Evolutionary conservation across 257 asterid genomes (phyloP), one percentile per base, ranked within the genome.

Genomic region (Solanum ossicruentum): DNA sequence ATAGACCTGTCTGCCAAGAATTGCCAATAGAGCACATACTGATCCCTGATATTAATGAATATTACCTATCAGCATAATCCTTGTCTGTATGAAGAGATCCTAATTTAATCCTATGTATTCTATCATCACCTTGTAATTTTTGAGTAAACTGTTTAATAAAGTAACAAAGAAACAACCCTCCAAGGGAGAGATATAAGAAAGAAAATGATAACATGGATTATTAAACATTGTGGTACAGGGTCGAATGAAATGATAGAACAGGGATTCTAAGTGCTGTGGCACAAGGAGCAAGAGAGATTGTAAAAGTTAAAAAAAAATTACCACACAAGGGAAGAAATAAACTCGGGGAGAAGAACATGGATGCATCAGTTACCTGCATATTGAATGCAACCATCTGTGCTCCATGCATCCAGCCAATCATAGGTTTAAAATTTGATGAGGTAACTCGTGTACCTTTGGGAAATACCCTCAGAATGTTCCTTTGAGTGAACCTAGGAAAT

Each of bases 321-420:
- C 16, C 7, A 70, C 41, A 9, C 63, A 23, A 51, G 47, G 77
- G 63, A 23, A 51, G 63, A 51, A 77, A 77, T 77, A 51, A 51
- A 51, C 63, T 26, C 9, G 3, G 82, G 23, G 63, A 77, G 45
- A 47, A 51, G 81, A 77, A 77, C 63, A 51, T 51, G 63, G 43
- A 77, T 23, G 82, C 47, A 51, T 63, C 47, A 26, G 45, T 51
- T 84, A 94, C 99, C 98, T 97, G 99, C 99, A 95, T 97, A 83
- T 96, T 96, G 28, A 93, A 95, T 60, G 98, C 98, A 84, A 95
- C 95, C 99, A 96, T 96, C 90, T 96, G 99, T 61, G 98, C 99
- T 88, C 99, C 98, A 81, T 95, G 99, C 90, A 89, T 93, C 99
- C 99, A 96, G n/a, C 95, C 97, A 6, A 77, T 90, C 21, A 87